phyloP scores from a whole-genome alignment of 129 eudicot species.

The Flaveria linearis region DNA sequence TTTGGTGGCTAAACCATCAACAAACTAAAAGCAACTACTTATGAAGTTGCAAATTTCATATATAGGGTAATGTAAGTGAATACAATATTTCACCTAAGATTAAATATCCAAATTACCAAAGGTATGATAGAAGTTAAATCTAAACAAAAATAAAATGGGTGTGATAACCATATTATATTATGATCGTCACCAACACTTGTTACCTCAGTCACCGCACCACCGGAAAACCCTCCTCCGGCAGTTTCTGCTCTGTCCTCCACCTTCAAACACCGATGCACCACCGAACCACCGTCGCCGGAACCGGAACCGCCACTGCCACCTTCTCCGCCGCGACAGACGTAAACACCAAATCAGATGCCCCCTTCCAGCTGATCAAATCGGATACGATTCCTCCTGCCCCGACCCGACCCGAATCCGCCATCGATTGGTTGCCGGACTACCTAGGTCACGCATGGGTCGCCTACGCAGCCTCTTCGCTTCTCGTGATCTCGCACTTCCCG shows the following conservation, averaged over 20 bases:
- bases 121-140: no score
- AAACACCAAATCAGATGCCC: constrained; percentile 33
- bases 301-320: constrained; percentile 15
- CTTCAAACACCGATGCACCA: constrained; percentile 18
- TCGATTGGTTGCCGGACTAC: constrained; percentile 77
- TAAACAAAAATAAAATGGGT: no score
- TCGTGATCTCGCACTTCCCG: constrained; percentile 85
- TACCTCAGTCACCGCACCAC: constrained; percentile 20
- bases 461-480: constrained; percentile 86
- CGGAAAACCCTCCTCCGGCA: constrained; percentile 6
- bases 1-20: no score
- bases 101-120: no score
- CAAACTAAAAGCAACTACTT: no score
- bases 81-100: no score
- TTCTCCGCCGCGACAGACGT: constrained; percentile 21
- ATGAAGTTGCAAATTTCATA: no score
- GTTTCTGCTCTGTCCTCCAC: neutral
- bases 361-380: constrained; percentile 63
- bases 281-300: constrained; percentile 23
- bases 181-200: neutral
- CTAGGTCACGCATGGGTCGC: constrained; percentile 92
- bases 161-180: neutral
- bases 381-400: constrained; percentile 70
- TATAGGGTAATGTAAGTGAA: no score
- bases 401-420: constrained; percentile 44